Evolutionary conservation across 2,329 filamentous ascomycete species (phyloP).

Genomic region (Purpureocillium lavendulum): DNA sequence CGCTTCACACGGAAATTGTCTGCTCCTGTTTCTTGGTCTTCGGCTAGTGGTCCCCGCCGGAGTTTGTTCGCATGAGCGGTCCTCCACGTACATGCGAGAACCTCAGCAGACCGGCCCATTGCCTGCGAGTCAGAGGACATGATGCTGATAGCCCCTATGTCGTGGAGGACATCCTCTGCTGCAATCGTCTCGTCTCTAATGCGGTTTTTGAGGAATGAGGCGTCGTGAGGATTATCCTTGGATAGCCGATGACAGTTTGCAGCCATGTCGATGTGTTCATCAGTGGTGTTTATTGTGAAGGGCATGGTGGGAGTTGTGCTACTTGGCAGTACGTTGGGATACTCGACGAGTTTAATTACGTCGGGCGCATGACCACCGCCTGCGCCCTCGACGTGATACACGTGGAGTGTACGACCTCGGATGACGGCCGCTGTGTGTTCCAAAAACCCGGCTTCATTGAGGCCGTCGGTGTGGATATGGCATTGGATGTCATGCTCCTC

Average conservation of each 20-base stretch:
- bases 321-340: conserved; percentile 78
- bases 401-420: conserved; percentile 83
- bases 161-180: conserved; percentile 94
- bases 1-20: conserved; percentile 91
- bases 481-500: conserved; percentile 90
- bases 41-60: conserved; percentile 66
- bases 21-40: conserved; percentile 70
- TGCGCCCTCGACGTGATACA: conserved; percentile 93
- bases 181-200: conserved; percentile 96
- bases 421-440: conserved; percentile 83
- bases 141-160: conserved; percentile 93
- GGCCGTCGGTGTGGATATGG: conserved; percentile 89
- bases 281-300: conserved; percentile 84
- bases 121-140: conserved; percentile 94
- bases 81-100: conserved; percentile 89
- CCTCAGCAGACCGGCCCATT: conserved; percentile 94
- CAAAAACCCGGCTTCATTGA: conserved; percentile 97
- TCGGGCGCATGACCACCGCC: conserved; percentile 93
- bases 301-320: conserved; percentile 90
- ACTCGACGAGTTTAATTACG: conserved; percentile 89
- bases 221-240: conserved; percentile 88
- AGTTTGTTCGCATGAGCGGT: conserved; percentile 95
- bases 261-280: conserved; percentile 95
- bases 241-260: conserved; percentile 97
- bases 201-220: conserved; percentile 88